Base-by-base conservation (phyloP, 495 filamentous ascomycete species). In the Daldinia vernicosa region DNA sequence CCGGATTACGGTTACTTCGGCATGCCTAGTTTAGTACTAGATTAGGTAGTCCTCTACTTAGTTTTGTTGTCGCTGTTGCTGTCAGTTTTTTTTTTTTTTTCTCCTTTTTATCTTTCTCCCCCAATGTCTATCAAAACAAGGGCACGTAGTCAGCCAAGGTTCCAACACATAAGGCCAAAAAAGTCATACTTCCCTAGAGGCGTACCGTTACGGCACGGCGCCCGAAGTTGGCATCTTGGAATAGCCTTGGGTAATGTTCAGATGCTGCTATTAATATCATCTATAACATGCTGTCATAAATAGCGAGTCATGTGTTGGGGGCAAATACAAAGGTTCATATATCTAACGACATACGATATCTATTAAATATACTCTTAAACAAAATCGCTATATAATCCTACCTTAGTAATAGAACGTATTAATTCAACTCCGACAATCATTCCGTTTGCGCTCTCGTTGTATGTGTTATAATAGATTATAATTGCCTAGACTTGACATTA, bases 151-250 rank as follows among this genome's bases (percentile, higher is more conserved):
- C 45, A 53, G 14, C 32, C 35, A 63, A 51, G 37, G 15, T 17
- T 47, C 52, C 39, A 63, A 54, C 26, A 28, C n/a, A n/a, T 37
- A 59, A 52, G 30, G 30, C 43, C 8, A 52, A 3, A 33, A 19
- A 39, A 17, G 32, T 14, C 15, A 28, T 59, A 17, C 15, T 60
- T n/a, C 24, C 24, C 43, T 27, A 27, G 14, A 32, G 28, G 32
- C 28, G 33, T 22, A 15, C 14, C 51, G 52, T 63, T 69, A 40
- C 54, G n/a, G 32, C 54, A 64, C 54, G 47, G 45, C 45, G 53
- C 43, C 67, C 12, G 19, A 59, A 52, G 32, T 43, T 24, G 17
- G n/a, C 35, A 51, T 22, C 39, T 47, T 40, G 50, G 28, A 26
- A 35, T 19, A 39, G 15, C 27, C n/a, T 56, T 24, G 11, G 5